phyloP scores from a whole-genome alignment of 495 filamentous ascomycete genomes.

The Rostrohypoxylon terebratum region DNA sequence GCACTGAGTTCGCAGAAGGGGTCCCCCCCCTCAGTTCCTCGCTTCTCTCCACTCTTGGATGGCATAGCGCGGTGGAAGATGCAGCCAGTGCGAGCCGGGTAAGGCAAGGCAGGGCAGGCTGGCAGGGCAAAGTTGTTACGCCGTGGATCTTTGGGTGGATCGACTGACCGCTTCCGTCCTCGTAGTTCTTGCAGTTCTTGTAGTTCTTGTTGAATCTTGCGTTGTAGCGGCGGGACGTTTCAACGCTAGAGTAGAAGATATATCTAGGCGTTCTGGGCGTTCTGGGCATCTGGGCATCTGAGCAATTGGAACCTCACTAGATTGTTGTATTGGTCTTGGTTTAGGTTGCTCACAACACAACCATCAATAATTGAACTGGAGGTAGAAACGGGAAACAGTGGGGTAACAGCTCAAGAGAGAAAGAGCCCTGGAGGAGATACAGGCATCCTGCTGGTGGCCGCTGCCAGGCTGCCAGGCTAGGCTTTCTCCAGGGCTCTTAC shows the following conservation, averaged over 20 bases:
- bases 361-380: not conserved
- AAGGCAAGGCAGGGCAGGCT: constrained; percentile 9
- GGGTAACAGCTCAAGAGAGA: constrained; percentile 11
- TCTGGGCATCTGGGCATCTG: not conserved
- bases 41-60: constrained; percentile 16
- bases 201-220: constrained; percentile 1
- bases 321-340: not conserved
- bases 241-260: constrained; percentile 1
- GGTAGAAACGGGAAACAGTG: constrained; percentile 39
- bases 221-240: constrained; percentile 8
- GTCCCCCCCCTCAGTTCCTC: not conserved
- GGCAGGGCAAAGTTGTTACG: constrained; percentile 9
- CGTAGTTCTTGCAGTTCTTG: too few species aligned
- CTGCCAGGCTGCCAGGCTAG: not conserved
- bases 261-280: too few species aligned
- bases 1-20: not conserved
- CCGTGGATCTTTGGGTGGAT: constrained; percentile 26
- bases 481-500: not conserved
- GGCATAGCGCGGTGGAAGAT: not conserved
- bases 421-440: not conserved
- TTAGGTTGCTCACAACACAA: not conserved
- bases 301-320: not conserved
- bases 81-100: constrained; percentile 11
- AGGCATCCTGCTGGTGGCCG: not conserved
- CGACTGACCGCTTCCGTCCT: constrained; percentile 24